These are phyloP conservation scores for Lipomyces chichibuensis DNA, from an alignment of 805 yeast species.

Conservation along the genomic window DNA sequence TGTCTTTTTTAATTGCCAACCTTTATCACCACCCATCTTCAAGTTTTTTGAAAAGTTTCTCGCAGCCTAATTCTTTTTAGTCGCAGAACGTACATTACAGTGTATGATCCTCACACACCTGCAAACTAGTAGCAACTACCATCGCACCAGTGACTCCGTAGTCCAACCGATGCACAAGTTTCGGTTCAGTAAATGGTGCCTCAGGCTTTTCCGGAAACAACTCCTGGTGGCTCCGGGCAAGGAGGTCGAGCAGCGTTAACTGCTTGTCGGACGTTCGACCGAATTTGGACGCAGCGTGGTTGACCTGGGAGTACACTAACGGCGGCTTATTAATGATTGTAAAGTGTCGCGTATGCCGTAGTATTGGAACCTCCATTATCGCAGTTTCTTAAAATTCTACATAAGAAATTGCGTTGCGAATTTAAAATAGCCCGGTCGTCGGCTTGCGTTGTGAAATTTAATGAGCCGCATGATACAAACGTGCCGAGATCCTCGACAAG, in stretches of 20 bases:
- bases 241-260: conserved; percentile 13
- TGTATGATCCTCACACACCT: background rate
- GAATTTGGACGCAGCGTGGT: conserved; percentile 4
- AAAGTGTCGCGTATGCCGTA: conserved; percentile 19
- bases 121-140: conserved; percentile 24
- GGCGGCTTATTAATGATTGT: conserved; percentile 25
- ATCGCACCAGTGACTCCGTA: conserved; percentile 35
- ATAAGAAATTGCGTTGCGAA: background rate
- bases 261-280: conserved; percentile 6
- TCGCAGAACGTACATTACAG: background rate
- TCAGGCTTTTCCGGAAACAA: background rate
- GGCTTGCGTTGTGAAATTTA: conserved; percentile 1
- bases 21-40: conserved; percentile 26
- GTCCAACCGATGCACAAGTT: conserved; percentile 31
- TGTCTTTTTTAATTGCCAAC: conserved; percentile 29
- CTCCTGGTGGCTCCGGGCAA: conserved; percentile 12
- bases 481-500: too few relatives aligned
- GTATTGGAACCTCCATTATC: conserved; percentile 6
- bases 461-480: too few relatives aligned
- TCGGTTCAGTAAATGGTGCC: conserved; percentile 30
- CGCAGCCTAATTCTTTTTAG: conserved; percentile 23
- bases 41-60: conserved; percentile 15
- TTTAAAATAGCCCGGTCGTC: background rate
- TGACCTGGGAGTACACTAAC: conserved; percentile 16
- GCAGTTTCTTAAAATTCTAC: background rate